These are phyloP conservation scores for Isochrysis galbana DNA, from an alignment of 78 protist genomes.

Conservation along the genomic window DNA sequence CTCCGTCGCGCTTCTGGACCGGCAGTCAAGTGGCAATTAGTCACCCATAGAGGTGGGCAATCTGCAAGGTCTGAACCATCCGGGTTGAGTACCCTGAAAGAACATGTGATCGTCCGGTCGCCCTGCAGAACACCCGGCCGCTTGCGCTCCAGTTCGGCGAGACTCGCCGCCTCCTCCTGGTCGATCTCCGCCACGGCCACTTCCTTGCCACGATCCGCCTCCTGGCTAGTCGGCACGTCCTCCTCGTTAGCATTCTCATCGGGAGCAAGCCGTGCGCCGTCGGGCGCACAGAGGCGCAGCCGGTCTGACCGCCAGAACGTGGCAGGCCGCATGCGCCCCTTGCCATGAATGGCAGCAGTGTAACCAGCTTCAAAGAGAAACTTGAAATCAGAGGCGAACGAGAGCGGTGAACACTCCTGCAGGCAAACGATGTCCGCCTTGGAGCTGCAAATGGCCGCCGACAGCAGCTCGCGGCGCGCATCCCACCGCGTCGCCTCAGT, in stretches of 20 bases:
- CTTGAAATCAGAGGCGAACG: neutral
- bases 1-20: conserved; percentile 4
- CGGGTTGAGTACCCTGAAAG: no score
- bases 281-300: neutral
- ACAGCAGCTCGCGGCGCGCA: neutral
- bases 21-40: conserved; percentile 29
- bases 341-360: neutral
- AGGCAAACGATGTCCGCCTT: conserved; percentile 10
- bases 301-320: neutral
- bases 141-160: no score
- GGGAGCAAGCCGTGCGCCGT: neutral
- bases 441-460: neutral
- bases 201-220: no score
- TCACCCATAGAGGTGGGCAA: neutral
- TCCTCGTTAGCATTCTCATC: neutral
- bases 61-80: no score
- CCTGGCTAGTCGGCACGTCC: neutral
- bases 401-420: neutral
- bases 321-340: conserved; percentile 1
- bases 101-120: no score
- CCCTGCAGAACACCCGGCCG: no score
- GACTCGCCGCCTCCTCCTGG: no score
- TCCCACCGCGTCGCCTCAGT: neutral
- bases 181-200: no score
- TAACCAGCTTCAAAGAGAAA: conserved; percentile 12